Evolutionary conservation across 2,329 filamentous ascomycete species (phyloP).

Genomic region (Epicoccum nigrum): DNA sequence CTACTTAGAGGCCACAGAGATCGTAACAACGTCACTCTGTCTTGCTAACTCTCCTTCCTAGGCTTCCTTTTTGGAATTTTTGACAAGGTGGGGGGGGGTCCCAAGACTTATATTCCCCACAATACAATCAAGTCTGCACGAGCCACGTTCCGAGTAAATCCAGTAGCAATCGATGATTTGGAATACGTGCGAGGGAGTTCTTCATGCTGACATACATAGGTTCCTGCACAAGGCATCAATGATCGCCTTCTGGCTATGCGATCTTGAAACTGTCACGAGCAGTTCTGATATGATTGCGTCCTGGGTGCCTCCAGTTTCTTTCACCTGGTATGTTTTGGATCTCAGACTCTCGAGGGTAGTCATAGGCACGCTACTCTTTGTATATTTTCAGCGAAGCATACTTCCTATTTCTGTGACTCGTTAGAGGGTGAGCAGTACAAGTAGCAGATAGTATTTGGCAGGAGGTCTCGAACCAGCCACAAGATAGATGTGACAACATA

Average conservation of each 20-base stretch:
- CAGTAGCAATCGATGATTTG: constrained; percentile 46
- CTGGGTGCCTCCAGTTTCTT: constrained; percentile 31
- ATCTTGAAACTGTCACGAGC: constrained; percentile 43
- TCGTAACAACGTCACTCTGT: too few species aligned
- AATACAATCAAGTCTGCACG: constrained; percentile 42
- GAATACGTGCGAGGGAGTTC: constrained; percentile 48
- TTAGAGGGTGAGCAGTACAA: constrained; percentile 2
- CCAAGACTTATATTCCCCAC: too few species aligned
- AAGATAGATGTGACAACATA: constrained; percentile 19
- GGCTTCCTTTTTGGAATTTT: too few species aligned
- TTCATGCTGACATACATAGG: constrained; percentile 51
- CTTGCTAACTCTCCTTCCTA: too few species aligned
- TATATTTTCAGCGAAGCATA: constrained; percentile 19
- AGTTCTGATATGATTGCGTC: constrained; percentile 37
- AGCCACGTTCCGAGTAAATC: constrained; percentile 49
- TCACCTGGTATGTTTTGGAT: constrained; percentile 17
- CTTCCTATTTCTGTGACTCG: constrained; percentile 1
- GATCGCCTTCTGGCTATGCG: constrained; percentile 34
- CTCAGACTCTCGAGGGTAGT: constrained; percentile 10
- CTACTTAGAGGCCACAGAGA: too few species aligned
- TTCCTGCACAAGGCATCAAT: constrained; percentile 48
- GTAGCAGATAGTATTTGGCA: constrained; percentile 2
- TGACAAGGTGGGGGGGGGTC: too few species aligned
- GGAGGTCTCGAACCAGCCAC: constrained; percentile 23
- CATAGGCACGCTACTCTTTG: not conserved